Evolutionary conservation across 306 rosid species (phyloP), one percentile per base, ranked within the genome.

Genomic region (Arachis stenosperma): DNA sequence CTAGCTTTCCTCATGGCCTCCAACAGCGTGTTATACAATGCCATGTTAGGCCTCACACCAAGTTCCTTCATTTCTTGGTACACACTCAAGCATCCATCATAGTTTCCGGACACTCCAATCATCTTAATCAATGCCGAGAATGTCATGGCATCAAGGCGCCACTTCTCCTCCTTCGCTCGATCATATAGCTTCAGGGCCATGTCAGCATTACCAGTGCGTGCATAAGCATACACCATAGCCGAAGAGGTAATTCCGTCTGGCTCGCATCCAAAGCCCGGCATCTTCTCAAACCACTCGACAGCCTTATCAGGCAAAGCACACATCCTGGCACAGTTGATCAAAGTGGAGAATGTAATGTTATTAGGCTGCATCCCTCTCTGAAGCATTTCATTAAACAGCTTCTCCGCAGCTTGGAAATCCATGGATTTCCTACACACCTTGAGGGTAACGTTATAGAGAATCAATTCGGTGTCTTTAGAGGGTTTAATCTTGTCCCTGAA

Each of bases 221-320:
- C 94, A 77, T 91, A 91, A 15, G 89, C 92, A 75, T 84, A 90
- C 6, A 94, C 84, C 88, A 94, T 86, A 44, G 92, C 82, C 6
- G 96, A 89, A 41, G 81, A 86, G 0, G 96, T 85, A 47, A 91
- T 83, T 64, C 82, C 86, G 66, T 91, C 96, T 0, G 96, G 96
- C 57, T 76, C 85, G 69, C 94, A 88, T 60, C 88, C 89, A 43
- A 79, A 94, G 70, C 77, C 71, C 0, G 86, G 77, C 95, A 91
- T 88, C 85, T 86, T 94, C 74, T 94, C 95, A 81, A 91, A 94
- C 92, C 79, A 89, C 75, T 91, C 95, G 33, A 94, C 91, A 36
- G 95, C 96, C 83, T 81, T 88, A 17, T 73, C 22, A 1, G 95
- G 90, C 71, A 87, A 66, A 17, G 71, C 66, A 58, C 75, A 77